Conservation (phyloP, 192 early-diverging fungal genomes). For the Coemansia sp. region DNA sequence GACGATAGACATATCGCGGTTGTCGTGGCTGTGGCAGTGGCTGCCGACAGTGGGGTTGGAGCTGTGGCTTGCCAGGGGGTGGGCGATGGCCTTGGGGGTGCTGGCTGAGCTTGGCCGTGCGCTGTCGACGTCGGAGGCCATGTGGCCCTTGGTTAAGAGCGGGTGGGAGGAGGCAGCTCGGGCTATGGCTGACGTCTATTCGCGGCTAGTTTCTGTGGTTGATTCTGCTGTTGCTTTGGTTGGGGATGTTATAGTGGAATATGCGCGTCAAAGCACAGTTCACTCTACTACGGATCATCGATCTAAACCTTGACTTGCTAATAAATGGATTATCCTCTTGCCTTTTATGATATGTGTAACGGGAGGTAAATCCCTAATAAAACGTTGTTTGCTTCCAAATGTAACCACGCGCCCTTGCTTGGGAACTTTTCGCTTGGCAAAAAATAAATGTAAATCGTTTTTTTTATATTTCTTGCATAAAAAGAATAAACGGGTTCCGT, state of each 20-base stretch:
- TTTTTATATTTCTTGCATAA: not conserved
- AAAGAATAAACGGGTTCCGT: not conserved
- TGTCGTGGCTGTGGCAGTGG: not conserved
- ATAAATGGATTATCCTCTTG: not conserved
- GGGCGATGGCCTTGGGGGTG: not conserved
- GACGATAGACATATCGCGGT: not conserved
- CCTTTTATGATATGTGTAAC: not conserved
- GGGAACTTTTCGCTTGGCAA: not conserved
- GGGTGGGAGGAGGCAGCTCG: constrained; percentile 17
- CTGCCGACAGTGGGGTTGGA: not conserved
- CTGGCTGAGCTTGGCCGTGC: not conserved
- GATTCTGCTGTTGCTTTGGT: constrained; percentile 22
- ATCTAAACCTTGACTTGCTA: not conserved
- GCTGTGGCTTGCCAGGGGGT: not conserved
- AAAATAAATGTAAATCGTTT: not conserved
- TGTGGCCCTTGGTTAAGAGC: constrained; percentile 22
- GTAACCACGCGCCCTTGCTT: not conserved
- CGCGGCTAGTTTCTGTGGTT: constrained; percentile 20
- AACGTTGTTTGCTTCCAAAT: not conserved
- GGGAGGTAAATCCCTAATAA: not conserved
- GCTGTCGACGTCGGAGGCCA: not conserved
- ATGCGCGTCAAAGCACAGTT: constrained; percentile 29
- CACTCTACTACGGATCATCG: constrained; percentile 1
- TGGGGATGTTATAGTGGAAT: constrained; percentile 35
- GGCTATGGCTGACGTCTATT: constrained; percentile 35